Percentiles rank a stretch among this genome's conserved stretches.
Conservation (phyloP, 768 basidiomycete species). For the Tulasnella sp. region DNA sequence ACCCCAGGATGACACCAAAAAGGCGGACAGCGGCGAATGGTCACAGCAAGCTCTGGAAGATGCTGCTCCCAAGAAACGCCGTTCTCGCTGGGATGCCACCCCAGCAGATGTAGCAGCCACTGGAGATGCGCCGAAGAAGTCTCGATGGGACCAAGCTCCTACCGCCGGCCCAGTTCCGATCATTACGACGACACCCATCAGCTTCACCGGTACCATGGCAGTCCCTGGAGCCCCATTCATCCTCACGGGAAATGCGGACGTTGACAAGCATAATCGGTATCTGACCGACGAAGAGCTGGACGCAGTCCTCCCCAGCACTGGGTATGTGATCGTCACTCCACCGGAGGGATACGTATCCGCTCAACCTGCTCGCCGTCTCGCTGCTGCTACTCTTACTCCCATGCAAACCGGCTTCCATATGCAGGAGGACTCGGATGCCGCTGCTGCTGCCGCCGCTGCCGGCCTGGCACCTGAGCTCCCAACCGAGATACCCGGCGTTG, state of each 20-base stretch:
- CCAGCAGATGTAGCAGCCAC: slow-evolving; percentile 58
- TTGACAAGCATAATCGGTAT: slow-evolving; percentile 95
- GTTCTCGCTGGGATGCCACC: slow-evolving; percentile 94
- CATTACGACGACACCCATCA: slow-evolving; percentile 41
- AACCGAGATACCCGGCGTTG: slow-evolving; percentile 97
- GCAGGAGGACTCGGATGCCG: slow-evolving; percentile 89
- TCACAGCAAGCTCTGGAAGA: slow-evolving; percentile 70
- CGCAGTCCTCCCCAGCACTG: slow-evolving; percentile 75
- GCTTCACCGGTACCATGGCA: slow-evolving; percentile 26
- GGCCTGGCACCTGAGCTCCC: slow-evolving; percentile 91
- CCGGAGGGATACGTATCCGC: slow-evolving; percentile 90
- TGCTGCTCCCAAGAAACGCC: slow-evolving; percentile 81
- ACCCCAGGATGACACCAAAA: slow-evolving; percentile 64
- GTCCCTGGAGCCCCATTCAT: slow-evolving; percentile 35
- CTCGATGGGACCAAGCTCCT: slow-evolving; percentile 97
- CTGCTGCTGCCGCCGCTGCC: slow-evolving; percentile 81
- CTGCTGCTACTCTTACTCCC: slow-evolving; percentile 49
- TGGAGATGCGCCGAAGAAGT: slow-evolving; percentile 77
- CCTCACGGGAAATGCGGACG: slow-evolving; percentile 47
- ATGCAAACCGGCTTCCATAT: slow-evolving; percentile 89
- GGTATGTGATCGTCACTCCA: slow-evolving; percentile 89
- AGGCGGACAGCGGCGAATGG: slow-evolving; percentile 62
- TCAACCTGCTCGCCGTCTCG: slow-evolving; percentile 52
- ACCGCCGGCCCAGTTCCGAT: slow-evolving; percentile 32
- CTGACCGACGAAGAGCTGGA: slow-evolving; percentile 95